phyloP scores from a whole-genome alignment of 257 asterid genomes.

The Salvia hispanica region DNA sequence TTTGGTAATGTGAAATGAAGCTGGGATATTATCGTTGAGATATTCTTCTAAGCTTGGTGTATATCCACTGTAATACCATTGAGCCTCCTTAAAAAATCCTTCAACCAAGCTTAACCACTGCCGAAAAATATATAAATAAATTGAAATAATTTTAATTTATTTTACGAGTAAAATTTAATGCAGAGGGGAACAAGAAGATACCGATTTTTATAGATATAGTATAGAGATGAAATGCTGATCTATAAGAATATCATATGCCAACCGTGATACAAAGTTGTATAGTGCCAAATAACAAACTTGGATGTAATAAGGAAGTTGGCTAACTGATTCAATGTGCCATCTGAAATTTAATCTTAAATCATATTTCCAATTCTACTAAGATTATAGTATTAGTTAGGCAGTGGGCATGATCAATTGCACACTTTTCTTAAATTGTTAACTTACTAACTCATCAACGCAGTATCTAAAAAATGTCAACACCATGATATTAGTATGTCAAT shows the following conservation, averaged over 20 bases:
- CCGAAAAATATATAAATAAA: background rate
- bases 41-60: conserved; percentile 48
- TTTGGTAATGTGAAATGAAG: conserved; percentile 32
- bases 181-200: background rate
- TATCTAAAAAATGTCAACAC: too few relatives aligned
- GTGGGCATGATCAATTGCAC: too few relatives aligned
- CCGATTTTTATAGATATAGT: conserved; percentile 37
- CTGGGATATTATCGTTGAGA: conserved; percentile 36
- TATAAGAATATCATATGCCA: conserved; percentile 41
- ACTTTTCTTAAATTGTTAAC: too few relatives aligned
- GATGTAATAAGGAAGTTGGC: conserved; percentile 44
- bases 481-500: too few relatives aligned
- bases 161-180: too few relatives aligned
- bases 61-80: conserved; percentile 40
- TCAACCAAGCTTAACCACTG: conserved; percentile 41
- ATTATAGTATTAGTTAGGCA: too few relatives aligned
- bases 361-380: too few relatives aligned
- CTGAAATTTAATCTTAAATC: conserved; percentile 10
- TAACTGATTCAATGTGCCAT: conserved; percentile 37
- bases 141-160: background rate
- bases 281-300: conserved; percentile 42
- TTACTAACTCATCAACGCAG: too few relatives aligned
- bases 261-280: conserved; percentile 33
- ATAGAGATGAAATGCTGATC: conserved; percentile 31
- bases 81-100: conserved; percentile 38